Percentiles rank a stretch among this genome's conserved stretches.
Evolutionary conservation across 202 grass and related monocot species (phyloP).

Genomic region (Carex arenaria): DNA sequence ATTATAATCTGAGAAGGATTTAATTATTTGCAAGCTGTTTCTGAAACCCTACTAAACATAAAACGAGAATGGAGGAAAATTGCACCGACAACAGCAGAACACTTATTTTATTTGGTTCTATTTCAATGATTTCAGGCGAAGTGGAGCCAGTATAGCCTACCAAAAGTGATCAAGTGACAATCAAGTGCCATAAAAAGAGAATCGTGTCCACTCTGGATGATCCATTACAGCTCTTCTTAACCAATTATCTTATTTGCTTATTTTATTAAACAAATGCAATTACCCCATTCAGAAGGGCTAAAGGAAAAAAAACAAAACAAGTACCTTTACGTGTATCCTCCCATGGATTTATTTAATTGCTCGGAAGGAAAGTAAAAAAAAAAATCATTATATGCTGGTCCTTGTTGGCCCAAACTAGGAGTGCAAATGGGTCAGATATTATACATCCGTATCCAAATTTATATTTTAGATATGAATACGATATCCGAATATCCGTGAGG

Average conservation of each 20-base stretch:
- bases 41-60: neutral
- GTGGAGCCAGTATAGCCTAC: slow-evolving; percentile 12
- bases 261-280: slow-evolving; percentile 1
- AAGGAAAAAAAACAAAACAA: neutral
- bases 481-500: too few species aligned
- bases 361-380: neutral
- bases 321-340: neutral
- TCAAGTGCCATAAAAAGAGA: slow-evolving; percentile 9
- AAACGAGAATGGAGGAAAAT: neutral
- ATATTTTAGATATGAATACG: too few species aligned
- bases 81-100: neutral
- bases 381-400: slow-evolving; percentile 9
- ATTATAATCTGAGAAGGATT: neutral
- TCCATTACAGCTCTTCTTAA: neutral
- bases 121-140: neutral
- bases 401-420: neutral
- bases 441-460: too few species aligned
- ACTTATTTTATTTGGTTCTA: neutral
- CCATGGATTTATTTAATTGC: neutral
- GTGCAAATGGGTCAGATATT: too few species aligned
- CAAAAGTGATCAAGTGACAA: neutral
- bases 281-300: neutral
- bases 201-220: slow-evolving; percentile 8
- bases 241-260: neutral
- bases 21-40: slow-evolving; percentile 1